Percentiles rank a stretch among this genome's conserved stretches.
These are phyloP conservation scores for Neonectria sp. DNA, from an alignment of 2,329 filamentous ascomycete genomes.

Conservation along the genomic window DNA sequence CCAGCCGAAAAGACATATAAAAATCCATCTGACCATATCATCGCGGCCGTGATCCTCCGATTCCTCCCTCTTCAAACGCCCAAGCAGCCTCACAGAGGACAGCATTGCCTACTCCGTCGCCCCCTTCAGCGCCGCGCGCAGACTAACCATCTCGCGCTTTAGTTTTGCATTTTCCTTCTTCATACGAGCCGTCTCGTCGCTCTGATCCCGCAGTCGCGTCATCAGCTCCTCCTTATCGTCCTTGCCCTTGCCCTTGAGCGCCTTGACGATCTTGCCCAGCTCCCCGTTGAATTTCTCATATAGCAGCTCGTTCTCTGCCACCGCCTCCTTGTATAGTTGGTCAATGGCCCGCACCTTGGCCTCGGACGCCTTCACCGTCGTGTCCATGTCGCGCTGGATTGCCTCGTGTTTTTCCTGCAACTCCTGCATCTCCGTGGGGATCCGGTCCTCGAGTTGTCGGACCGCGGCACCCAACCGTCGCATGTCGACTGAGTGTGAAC, in stretches of 20 bases:
- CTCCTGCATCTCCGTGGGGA: slow-evolving; percentile 73
- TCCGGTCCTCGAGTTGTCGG: slow-evolving; percentile 75
- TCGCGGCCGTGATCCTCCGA: slow-evolving; percentile 28
- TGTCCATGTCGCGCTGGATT: slow-evolving; percentile 80
- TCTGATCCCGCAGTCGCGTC: slow-evolving; percentile 77
- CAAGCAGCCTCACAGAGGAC: slow-evolving; percentile 42
- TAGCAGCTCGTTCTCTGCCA: slow-evolving; percentile 91
- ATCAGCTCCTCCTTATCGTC: slow-evolving; percentile 87
- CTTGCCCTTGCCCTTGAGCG: slow-evolving; percentile 78
- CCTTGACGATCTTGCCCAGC: slow-evolving; percentile 84
- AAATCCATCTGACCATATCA: slow-evolving; percentile 28
- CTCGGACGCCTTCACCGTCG: slow-evolving; percentile 80
- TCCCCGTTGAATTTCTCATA: slow-evolving; percentile 96
- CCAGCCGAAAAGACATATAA: slow-evolving; percentile 35
- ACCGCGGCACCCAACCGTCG: slow-evolving; percentile 71
- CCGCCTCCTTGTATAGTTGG: slow-evolving; percentile 89
- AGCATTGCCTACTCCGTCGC: slow-evolving; percentile 52
- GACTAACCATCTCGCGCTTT: slow-evolving; percentile 84
- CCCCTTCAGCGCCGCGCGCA: slow-evolving; percentile 70
- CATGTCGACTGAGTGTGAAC: slow-evolving; percentile 57
- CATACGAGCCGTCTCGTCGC: slow-evolving; percentile 82
- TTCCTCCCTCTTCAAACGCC: slow-evolving; percentile 30
- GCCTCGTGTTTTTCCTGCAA: slow-evolving; percentile 73
- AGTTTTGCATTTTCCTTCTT: slow-evolving; percentile 90
- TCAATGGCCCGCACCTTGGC: slow-evolving; percentile 86